Percentiles rank a stretch among this genome's conserved stretches.
These are phyloP conservation scores for Populus tremula DNA, from an alignment of 345 rosid genomes.

Conservation along the genomic window DNA sequence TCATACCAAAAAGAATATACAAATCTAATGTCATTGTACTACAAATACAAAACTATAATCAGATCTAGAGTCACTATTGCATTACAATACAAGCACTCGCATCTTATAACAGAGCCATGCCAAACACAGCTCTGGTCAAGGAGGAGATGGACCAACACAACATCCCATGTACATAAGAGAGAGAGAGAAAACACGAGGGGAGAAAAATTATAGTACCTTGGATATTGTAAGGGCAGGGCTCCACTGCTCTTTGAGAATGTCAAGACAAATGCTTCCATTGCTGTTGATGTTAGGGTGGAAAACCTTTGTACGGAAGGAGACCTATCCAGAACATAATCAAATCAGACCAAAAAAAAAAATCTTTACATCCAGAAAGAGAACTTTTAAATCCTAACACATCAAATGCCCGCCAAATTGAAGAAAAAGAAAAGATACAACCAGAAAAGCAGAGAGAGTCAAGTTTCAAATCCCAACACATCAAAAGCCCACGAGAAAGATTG, in stretches of 20 bases:
- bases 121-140: background rate
- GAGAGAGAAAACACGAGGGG: background rate
- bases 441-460: background rate
- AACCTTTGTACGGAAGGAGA: constrained; percentile 25
- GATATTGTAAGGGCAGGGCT: constrained; percentile 24
- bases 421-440: background rate
- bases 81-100: background rate
- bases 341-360: too few relatives aligned
- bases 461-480: background rate
- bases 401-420: too few relatives aligned
- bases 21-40: background rate
- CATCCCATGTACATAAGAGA: background rate
- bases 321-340: constrained; percentile 10
- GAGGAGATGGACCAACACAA: background rate
- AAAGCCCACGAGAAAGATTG: background rate
- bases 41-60: background rate
- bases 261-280: constrained; percentile 28
- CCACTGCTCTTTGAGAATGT: constrained; percentile 23
- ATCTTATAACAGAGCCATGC: background rate
- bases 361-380: too few relatives aligned
- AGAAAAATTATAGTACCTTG: background rate
- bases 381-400: too few relatives aligned
- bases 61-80: background rate
- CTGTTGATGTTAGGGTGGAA: constrained; percentile 26
- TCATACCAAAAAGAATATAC: background rate